Evolutionary conservation across 148 eudicot species (phyloP).

Genomic region (Chenopodium formosanum): DNA sequence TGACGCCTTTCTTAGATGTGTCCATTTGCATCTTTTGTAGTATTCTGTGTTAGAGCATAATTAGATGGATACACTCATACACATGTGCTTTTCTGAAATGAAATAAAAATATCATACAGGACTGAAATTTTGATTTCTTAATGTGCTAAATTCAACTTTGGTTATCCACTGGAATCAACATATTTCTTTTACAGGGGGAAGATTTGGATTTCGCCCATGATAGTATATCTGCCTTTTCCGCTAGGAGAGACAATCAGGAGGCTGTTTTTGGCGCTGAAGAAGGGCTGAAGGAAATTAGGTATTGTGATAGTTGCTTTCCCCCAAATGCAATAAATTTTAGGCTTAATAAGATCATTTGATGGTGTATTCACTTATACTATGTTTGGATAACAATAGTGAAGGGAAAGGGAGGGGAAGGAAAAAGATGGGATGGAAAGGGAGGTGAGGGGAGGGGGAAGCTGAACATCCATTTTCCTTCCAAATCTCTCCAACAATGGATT

Average conservation of each 20-base stretch:
- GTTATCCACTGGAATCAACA: background rate
- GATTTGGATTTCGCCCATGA: slow-evolving; percentile 95
- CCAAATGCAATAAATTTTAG: background rate
- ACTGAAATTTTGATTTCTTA: background rate
- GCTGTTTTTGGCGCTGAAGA: slow-evolving; percentile 97
- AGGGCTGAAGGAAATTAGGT: slow-evolving; percentile 95
- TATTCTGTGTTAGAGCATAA: background rate
- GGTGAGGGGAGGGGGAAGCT: too few relatives aligned
- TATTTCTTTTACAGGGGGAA: slow-evolving; percentile 57
- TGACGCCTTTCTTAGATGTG: background rate
- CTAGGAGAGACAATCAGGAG: slow-evolving; percentile 94
- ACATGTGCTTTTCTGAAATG: background rate
- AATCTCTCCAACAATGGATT: too few relatives aligned
- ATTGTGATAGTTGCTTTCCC: slow-evolving; percentile 2
- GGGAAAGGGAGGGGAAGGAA: too few relatives aligned
- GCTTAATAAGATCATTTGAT: background rate
- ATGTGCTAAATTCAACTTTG: background rate
- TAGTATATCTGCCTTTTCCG: slow-evolving; percentile 90
- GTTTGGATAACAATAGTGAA: too few relatives aligned
- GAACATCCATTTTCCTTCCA: too few relatives aligned
- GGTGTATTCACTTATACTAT: too few relatives aligned
- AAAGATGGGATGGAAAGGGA: too few relatives aligned
- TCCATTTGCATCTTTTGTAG: background rate
- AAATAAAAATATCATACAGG: background rate
- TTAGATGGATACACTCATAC: background rate